Conservation (phyloP, 164 flowering plant genomes). For the Vitis rupestris region DNA sequence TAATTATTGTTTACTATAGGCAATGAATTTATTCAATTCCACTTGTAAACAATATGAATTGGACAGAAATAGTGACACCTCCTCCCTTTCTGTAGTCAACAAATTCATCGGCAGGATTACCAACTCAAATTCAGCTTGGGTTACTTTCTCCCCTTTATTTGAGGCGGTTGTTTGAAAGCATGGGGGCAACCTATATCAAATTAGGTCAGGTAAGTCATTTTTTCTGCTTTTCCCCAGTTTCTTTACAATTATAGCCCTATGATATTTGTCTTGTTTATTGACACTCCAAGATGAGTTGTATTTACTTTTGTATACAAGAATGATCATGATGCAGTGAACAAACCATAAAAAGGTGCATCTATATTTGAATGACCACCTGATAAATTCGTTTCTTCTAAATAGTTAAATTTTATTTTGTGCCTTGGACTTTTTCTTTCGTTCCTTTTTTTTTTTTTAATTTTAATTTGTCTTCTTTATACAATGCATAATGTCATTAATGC, state of each 20-base stretch:
- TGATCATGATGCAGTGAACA: neutral
- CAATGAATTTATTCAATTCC: no score
- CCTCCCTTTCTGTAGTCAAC: slow-evolving; percentile 41
- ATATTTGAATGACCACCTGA: neutral
- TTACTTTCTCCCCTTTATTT: slow-evolving; percentile 81
- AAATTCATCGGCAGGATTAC: slow-evolving; percentile 59
- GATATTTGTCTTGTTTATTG: neutral
- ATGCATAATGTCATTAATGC: neutral
- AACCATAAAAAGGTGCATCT: neutral
- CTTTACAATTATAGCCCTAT: neutral
- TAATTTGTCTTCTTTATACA: neutral
- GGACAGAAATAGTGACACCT: neutral
- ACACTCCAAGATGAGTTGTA: neutral
- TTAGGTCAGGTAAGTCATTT: slow-evolving; percentile 73
- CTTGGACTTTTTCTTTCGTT: neutral
- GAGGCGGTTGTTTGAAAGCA: slow-evolving; percentile 84
- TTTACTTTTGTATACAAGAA: neutral
- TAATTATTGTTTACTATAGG: no score
- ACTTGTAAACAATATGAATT: neutral
- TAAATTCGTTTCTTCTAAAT: neutral
- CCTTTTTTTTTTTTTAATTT: neutral
- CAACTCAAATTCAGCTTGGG: slow-evolving; percentile 70
- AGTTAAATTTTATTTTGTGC: neutral
- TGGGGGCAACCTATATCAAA: slow-evolving; percentile 96
- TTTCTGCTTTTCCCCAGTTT: neutral